Evolutionary conservation across 768 basidiomycete genomes (phyloP), one percentile per base, ranked within the genome.

Genomic region (Rhodotorula sphaerocarpa): DNA sequence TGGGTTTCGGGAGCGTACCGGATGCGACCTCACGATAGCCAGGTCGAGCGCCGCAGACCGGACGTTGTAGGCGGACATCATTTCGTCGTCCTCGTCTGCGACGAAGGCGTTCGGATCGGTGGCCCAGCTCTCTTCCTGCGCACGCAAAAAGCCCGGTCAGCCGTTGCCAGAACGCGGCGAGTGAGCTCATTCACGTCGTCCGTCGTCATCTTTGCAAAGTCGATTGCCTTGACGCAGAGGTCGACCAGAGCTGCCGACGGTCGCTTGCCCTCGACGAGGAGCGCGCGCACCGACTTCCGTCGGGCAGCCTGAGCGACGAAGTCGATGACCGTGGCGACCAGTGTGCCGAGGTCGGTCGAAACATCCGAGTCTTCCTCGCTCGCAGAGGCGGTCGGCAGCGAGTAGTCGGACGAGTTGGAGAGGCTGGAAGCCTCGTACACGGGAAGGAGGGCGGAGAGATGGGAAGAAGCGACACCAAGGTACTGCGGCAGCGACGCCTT

Each of bases 31-130:
- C 42, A 95, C 92, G 36, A 80, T 80, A 54, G 93, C 76, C 41
- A 96, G 76, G 71, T 96, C 93, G 70, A 90, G 85, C 5, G 85
- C 85, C 7, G 88, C 86, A 3, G 88, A 82, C 41, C 95, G 81
- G 39, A 90, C 80, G 57, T 87, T 88, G 72, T 90, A 92, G 36
- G 36, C 36, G 3, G 80, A 73, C 56, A 87, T 83, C 2, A 84
- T 84, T 65, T 93, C 90, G 63, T 96, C 93, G 57, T 95, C 90
- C 72, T 96, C 92, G 73, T 97, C 90, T 30, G 86, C 86, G 34
- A 97, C 84, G 71, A 97, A 97, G 5, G 86, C 83, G 69, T 97
- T 96, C 6, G 88, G 84, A 70, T 95, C 87, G 56, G 80, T 82
- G 4, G 83, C 82, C 93, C 93, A 97, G 21, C 83, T 86, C 34